These are phyloP conservation scores for Metschnikowia kunwiensis DNA, from an alignment of 805 yeast species.

Conservation along the genomic window DNA sequence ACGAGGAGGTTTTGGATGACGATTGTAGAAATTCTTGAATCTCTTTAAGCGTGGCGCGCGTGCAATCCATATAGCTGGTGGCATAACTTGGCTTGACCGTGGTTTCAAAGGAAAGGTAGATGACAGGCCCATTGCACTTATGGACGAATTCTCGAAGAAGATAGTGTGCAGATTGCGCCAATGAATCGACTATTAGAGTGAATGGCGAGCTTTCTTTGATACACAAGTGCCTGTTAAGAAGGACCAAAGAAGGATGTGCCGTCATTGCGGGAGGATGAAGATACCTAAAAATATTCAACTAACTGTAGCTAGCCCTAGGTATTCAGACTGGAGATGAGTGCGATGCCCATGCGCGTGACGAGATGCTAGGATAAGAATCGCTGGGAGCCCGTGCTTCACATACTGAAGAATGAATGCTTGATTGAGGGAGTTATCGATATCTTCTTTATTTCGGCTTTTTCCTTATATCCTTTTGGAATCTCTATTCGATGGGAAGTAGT, in stretches of 20 bases:
- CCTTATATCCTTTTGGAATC: too few relatives aligned
- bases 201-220: slow-evolving; percentile 76
- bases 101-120: slow-evolving; percentile 71
- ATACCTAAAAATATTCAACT: too few relatives aligned
- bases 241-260: slow-evolving; percentile 40
- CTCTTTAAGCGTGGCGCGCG: slow-evolving; percentile 16
- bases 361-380: too few relatives aligned
- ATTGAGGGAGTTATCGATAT: too few relatives aligned
- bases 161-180: slow-evolving; percentile 61
- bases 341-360: too few relatives aligned
- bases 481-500: too few relatives aligned
- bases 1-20: slow-evolving; percentile 11
- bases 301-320: too few relatives aligned
- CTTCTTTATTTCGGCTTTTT: too few relatives aligned
- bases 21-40: slow-evolving; percentile 25
- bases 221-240: slow-evolving; percentile 63
- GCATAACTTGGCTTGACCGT: slow-evolving; percentile 49
- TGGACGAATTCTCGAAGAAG: slow-evolving; percentile 58
- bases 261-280: too few relatives aligned
- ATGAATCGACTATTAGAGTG: slow-evolving; percentile 62
- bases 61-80: slow-evolving; percentile 47
- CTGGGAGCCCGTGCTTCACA: too few relatives aligned
- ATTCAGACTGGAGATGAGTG: too few relatives aligned
- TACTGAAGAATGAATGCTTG: too few relatives aligned
- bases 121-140: slow-evolving; percentile 37